Evolutionary conservation across 768 basidiomycete genomes (phyloP).

Genomic region (Favolaschia claudopus): DNA sequence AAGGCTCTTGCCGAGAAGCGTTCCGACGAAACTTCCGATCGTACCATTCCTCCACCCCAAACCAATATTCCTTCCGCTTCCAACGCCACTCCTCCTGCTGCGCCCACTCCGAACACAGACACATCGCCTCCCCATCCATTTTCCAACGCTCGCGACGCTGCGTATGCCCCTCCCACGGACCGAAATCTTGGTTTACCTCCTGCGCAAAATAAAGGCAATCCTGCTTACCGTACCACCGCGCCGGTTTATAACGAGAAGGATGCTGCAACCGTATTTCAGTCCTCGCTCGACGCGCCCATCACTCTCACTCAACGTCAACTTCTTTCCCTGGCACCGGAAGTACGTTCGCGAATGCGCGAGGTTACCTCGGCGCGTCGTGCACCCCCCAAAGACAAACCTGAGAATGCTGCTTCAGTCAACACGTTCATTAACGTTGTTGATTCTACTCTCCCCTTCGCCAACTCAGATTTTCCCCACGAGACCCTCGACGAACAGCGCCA

Average conservation of each 20-base stretch:
- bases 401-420: not conserved
- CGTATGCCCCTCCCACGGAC: constrained; percentile 20
- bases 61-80: too few species aligned
- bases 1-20: too few species aligned
- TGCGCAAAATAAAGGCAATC: constrained; percentile 12
- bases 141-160: constrained; percentile 13
- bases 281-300: constrained; percentile 25
- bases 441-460: not conserved
- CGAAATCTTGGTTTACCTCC: constrained; percentile 22
- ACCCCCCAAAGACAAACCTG: not conserved
- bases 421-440: not conserved
- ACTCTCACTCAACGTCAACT: constrained; percentile 30
- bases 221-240: constrained; percentile 25
- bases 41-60: too few species aligned
- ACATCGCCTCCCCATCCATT: too few species aligned
- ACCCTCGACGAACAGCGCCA: not conserved
- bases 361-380: constrained; percentile 19
- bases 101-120: too few species aligned
- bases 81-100: too few species aligned
- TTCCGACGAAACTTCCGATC: too few species aligned
- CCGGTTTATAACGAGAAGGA: constrained; percentile 30
- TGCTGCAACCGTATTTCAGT: constrained; percentile 16
- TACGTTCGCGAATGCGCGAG: constrained; percentile 24
- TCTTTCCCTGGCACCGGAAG: constrained; percentile 28
- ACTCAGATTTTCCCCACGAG: not conserved